These are phyloP conservation scores for Quercus wislizeni DNA, from an alignment of 306 rosid genomes.

Conservation along the genomic window DNA sequence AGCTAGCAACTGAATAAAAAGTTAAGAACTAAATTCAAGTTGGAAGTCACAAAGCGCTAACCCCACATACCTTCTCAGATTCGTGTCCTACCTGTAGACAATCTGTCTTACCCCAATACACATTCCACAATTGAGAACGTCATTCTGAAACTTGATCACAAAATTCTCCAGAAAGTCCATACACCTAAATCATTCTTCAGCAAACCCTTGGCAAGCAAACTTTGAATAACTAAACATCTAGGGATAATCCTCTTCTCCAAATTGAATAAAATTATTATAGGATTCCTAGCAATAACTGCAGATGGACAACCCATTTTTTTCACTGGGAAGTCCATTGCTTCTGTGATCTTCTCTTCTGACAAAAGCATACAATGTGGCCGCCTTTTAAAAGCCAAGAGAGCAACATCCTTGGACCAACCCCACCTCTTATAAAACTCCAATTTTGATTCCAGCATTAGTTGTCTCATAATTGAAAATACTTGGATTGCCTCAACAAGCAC, in stretches of 20 bases:
- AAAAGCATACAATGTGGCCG: constrained; percentile 18
- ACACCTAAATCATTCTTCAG: neutral
- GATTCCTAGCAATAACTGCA: neutral
- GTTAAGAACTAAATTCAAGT: too few relatives aligned
- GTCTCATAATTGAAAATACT: neutral
- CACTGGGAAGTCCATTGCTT: constrained; percentile 16
- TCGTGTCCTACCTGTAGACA: neutral
- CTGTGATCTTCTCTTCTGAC: constrained; percentile 22
- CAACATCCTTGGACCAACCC: constrained; percentile 35
- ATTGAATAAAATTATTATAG: constrained; percentile 6
- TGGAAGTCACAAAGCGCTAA: neutral
- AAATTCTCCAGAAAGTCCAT: neutral
- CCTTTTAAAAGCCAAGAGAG: constrained; percentile 10
- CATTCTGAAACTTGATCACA: constrained; percentile 19
- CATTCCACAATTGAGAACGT: constrained; percentile 15
- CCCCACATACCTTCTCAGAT: neutral
- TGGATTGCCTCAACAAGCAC: constrained; percentile 21
- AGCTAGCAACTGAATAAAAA: too few relatives aligned
- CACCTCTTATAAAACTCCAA: constrained; percentile 18
- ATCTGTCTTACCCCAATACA: constrained; percentile 20
- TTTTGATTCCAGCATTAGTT: neutral
- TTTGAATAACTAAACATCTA: constrained; percentile 22
- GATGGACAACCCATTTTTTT: constrained; percentile 25
- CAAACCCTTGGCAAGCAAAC: constrained; percentile 26
- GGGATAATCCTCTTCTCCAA: constrained; percentile 30